These are phyloP conservation scores for Termitomyces sp. DNA, from an alignment of 768 basidiomycete species.

Conservation along the genomic window DNA sequence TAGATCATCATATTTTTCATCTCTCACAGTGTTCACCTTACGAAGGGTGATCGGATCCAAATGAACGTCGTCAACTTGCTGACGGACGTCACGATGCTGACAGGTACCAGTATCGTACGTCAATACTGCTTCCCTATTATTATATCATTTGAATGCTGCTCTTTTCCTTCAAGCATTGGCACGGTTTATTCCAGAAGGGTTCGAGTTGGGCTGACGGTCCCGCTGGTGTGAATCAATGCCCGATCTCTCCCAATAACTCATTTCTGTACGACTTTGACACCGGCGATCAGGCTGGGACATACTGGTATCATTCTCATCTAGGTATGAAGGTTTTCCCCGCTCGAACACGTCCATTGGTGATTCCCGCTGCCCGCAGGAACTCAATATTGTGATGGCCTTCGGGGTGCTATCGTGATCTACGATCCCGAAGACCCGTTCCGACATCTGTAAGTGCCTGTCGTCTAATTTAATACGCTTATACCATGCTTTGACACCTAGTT, in stretches of 20 bases:
- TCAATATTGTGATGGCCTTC: constrained; percentile 6
- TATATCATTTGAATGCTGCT: neutral
- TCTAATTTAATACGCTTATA: too few relatives aligned
- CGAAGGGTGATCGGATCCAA: neutral
- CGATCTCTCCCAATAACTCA: neutral
- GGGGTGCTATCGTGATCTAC: neutral
- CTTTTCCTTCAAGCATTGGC: neutral
- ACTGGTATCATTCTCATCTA: constrained; percentile 6
- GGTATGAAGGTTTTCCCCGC: neutral
- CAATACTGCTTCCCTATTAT: neutral
- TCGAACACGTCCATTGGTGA: neutral
- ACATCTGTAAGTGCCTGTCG: neutral
- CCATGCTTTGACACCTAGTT: neutral
- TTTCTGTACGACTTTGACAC: neutral
- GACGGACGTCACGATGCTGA: constrained; percentile 1
- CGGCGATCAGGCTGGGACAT: neutral
- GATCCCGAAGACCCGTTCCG: constrained; percentile 1
- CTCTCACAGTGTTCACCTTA: neutral
- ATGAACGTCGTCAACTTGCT: neutral
- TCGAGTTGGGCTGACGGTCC: constrained; percentile 2
- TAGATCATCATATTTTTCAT: too few relatives aligned
- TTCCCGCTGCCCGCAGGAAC: neutral
- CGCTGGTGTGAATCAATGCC: neutral
- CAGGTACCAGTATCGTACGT: constrained; percentile 1
- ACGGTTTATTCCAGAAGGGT: neutral